These are phyloP conservation scores for Phytophthora sojae DNA, from an alignment of 352 stramenopile species.

Conservation along the genomic window DNA sequence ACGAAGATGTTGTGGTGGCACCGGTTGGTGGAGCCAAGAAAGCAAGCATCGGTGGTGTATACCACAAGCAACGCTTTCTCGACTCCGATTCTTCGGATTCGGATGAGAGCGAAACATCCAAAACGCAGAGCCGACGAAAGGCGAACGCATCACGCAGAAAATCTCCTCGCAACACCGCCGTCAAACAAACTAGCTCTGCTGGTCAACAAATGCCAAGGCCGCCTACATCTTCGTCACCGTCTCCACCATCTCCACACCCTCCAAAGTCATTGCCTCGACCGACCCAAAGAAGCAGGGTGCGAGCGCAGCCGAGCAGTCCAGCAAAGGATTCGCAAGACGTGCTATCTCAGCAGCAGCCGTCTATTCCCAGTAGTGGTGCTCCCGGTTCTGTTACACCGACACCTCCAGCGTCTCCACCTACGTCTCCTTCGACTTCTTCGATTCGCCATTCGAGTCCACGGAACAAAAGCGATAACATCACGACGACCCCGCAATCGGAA, in stretches of 20 bases:
- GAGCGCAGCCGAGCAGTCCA: conserved; percentile 12
- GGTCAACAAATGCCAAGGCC: conserved; percentile 1
- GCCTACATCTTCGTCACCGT: conserved; percentile 1
- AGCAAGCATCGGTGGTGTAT: conserved; percentile 36
- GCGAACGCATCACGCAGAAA: conserved; percentile 8
- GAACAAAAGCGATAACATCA: conserved; percentile 10
- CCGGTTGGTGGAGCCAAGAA: conserved; percentile 37
- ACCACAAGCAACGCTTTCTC: conserved; percentile 82
- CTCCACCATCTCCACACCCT: conserved; percentile 4
- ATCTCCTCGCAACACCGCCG: conserved; percentile 7
- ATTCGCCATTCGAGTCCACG: conserved; percentile 12
- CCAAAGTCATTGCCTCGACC: conserved; percentile 10
- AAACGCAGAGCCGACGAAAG: conserved; percentile 12
- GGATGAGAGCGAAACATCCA: conserved; percentile 28
- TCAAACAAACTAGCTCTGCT: conserved; percentile 15
- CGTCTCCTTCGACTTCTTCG: conserved; percentile 12
- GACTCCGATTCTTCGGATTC: conserved; percentile 70
- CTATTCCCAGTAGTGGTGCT: not conserved
- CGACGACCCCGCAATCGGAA: not conserved
- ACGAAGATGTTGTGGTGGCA: conserved; percentile 67
- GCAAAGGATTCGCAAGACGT: conserved; percentile 2
- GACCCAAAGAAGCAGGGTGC: conserved; percentile 17
- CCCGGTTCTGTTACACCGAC: conserved; percentile 2
- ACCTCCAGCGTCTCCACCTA: conserved; percentile 4
- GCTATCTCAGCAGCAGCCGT: not conserved